phyloP scores from a whole-genome alignment of 2,329 filamentous ascomycete species.

The Lasiodiplodia citricola region DNA sequence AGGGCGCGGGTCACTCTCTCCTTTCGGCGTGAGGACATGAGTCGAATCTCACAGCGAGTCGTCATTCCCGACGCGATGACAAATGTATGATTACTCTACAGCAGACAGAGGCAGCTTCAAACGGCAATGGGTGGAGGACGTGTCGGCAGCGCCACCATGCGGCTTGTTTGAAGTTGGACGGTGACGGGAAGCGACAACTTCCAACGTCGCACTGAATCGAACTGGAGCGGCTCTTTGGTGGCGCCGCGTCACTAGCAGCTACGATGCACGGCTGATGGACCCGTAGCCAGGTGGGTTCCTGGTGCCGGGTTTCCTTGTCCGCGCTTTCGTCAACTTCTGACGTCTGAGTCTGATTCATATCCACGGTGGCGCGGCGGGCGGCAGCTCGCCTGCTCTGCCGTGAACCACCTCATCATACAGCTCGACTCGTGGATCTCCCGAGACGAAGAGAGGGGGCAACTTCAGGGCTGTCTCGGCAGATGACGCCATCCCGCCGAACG shows the following conservation, averaged over 20 bases:
- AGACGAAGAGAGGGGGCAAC: not conserved
- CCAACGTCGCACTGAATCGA: constrained; percentile 22
- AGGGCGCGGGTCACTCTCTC: not conserved
- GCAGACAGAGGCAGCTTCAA: not conserved
- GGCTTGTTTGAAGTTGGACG: not conserved
- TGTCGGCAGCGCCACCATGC: constrained; percentile 6
- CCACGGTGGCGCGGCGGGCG: not conserved
- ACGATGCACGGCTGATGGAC: constrained; percentile 8
- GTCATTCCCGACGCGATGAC: constrained; percentile 10
- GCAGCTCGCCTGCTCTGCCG: not conserved
- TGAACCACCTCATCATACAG: not conserved
- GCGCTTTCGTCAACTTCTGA: constrained; percentile 7
- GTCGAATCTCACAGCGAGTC: constrained; percentile 12
- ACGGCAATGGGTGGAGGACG: constrained; percentile 7
- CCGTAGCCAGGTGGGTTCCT: constrained; percentile 6
- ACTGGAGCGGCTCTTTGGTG: not conserved
- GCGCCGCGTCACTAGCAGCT: constrained; percentile 13
- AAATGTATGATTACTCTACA: constrained; percentile 7
- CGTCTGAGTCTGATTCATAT: constrained; percentile 17
- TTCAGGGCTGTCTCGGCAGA: constrained; percentile 12
- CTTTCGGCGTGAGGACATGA: constrained; percentile 16
- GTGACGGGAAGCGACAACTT: not conserved
- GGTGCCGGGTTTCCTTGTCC: not conserved
- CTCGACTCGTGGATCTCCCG: constrained; percentile 21
- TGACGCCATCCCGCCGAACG: constrained; percentile 23